Percentiles rank a stretch among this genome's conserved stretches.
Evolutionary conservation across 768 basidiomycete genomes (phyloP).

Genomic region (Mycena latifolia): DNA sequence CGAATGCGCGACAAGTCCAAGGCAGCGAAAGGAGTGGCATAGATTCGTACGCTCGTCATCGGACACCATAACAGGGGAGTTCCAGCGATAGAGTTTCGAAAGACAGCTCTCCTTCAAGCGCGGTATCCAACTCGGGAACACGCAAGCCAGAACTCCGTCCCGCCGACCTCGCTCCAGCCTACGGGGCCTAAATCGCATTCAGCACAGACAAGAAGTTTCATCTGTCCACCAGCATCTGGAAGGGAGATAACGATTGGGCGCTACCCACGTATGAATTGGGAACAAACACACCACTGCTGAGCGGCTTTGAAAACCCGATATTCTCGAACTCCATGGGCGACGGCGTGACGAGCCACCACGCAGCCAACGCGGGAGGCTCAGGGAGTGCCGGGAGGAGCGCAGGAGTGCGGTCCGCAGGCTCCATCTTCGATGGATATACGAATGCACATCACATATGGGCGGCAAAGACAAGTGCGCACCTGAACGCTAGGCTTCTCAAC

Average conservation of each 20-base stretch:
- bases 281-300: conserved; percentile 37
- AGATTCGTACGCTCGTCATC: too few relatives aligned
- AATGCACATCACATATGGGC: conserved; percentile 13
- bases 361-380: conserved; percentile 61
- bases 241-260: background rate
- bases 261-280: background rate
- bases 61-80: too few relatives aligned
- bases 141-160: conserved; percentile 82
- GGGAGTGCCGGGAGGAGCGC: conserved; percentile 66
- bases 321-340: conserved; percentile 90
- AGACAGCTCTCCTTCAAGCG: background rate
- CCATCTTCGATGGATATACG: conserved; percentile 59
- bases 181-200: conserved; percentile 89
- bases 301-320: conserved; percentile 78
- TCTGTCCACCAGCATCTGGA: conserved; percentile 42
- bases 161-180: conserved; percentile 84
- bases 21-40: too few relatives aligned
- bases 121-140: conserved; percentile 76
- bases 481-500: conserved; percentile 69
- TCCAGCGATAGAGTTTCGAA: too few relatives aligned
- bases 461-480: conserved; percentile 48
- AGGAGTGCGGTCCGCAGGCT: conserved; percentile 58
- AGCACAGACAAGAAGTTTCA: conserved; percentile 82
- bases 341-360: conserved; percentile 84
- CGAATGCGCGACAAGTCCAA: too few relatives aligned